These are phyloP conservation scores for Cutaneotrichosporon daszewskae DNA, from an alignment of 1,284 basidiomycete species.

Conservation along the genomic window DNA sequence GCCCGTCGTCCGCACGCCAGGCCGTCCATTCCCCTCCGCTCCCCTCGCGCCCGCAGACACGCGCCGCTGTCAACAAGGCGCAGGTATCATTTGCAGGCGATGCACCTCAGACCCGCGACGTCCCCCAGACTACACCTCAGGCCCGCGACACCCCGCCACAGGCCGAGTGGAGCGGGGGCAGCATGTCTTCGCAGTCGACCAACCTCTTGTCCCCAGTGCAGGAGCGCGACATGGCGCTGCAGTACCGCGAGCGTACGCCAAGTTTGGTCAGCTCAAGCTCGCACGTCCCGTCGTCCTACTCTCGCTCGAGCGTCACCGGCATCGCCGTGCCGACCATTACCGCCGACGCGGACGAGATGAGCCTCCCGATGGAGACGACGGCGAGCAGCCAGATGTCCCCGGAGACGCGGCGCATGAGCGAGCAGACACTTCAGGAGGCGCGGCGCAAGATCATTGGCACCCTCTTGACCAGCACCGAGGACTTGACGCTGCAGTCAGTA, in stretches of 20 bases:
- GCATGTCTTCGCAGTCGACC: constrained; percentile 10
- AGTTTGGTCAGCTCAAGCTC: constrained; percentile 37
- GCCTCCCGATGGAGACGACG: constrained; percentile 13
- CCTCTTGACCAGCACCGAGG: constrained; percentile 25
- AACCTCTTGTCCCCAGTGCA: constrained; percentile 18
- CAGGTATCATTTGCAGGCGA: constrained; percentile 31
- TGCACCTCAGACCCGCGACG: no score
- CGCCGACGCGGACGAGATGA: constrained; percentile 30
- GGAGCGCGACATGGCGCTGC: constrained; percentile 16
- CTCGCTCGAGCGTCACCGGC: constrained; percentile 28
- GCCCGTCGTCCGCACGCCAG: constrained; percentile 2
- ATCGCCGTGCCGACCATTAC: constrained; percentile 25
- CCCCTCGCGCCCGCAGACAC: constrained; percentile 18
- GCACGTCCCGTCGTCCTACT: constrained; percentile 32
- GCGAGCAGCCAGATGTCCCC: constrained; percentile 2
- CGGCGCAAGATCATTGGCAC: constrained; percentile 39
- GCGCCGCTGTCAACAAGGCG: constrained; percentile 15
- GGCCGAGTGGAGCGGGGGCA: constrained; percentile 14
- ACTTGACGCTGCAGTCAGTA: constrained; percentile 14
- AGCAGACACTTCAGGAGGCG: constrained; percentile 38
- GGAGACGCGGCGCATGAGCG: constrained; percentile 26
- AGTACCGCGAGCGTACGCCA: constrained; percentile 37
- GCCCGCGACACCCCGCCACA: no score
- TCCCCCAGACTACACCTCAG: no score
- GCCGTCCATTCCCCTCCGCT: constrained; percentile 13